Conservation (phyloP, 345 rosid species). For the Populus ilicifolia region DNA sequence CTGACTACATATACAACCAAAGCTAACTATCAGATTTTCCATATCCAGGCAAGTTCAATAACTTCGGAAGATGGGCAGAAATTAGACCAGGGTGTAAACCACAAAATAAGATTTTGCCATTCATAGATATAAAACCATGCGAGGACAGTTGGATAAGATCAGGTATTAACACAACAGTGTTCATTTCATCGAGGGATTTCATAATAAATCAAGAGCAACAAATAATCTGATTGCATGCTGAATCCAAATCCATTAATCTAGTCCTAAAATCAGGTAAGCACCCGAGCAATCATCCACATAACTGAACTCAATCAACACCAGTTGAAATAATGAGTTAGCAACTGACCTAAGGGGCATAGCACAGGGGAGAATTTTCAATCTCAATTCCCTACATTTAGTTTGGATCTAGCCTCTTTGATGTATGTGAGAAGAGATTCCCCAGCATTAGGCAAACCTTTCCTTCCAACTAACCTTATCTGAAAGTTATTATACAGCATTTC, state of each 20-base stretch:
- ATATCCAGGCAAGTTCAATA: no score
- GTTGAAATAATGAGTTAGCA: background rate
- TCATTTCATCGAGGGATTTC: no score
- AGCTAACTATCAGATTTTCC: no score
- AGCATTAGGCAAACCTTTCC: slow-evolving; percentile 42
- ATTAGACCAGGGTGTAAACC: no score
- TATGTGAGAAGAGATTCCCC: slow-evolving; percentile 50
- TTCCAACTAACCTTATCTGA: slow-evolving; percentile 38
- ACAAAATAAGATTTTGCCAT: no score
- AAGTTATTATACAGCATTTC: slow-evolving; percentile 34
- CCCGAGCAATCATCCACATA: background rate
- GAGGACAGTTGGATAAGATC: no score
- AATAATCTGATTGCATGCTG: background rate
- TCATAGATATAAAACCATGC: no score
- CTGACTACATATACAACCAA: no score
- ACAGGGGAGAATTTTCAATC: background rate
- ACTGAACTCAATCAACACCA: background rate
- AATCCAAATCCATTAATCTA: background rate
- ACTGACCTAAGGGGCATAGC: background rate
- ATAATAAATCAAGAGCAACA: no score
- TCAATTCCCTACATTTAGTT: slow-evolving; percentile 11
- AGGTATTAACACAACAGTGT: no score
- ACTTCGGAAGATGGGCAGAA: no score
- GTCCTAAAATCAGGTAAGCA: background rate
- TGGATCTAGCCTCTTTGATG: slow-evolving; percentile 47